These are phyloP conservation scores for Boletus bicolor DNA, from an alignment of 768 basidiomycete genomes.

Conservation along the genomic window DNA sequence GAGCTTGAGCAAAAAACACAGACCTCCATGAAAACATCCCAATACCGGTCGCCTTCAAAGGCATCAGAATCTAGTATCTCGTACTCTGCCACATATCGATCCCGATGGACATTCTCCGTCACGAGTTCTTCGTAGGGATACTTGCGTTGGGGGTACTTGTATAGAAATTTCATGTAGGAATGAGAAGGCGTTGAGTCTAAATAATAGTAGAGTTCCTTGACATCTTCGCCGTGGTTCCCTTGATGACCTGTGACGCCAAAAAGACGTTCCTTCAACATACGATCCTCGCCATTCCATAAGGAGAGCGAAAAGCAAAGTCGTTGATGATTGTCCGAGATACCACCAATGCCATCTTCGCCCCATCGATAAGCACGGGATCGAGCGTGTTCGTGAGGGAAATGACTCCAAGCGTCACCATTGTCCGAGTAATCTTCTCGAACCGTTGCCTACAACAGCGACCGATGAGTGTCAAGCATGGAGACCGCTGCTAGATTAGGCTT, in stretches of 20 bases:
- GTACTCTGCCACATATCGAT: conserved; percentile 84
- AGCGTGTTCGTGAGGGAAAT: conserved; percentile 92
- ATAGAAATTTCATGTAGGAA: conserved; percentile 99
- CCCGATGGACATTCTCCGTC: conserved; percentile 74
- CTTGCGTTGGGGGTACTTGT: conserved; percentile 93
- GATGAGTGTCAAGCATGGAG: conserved; percentile 9
- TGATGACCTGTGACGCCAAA: conserved; percentile 97
- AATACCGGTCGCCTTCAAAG: conserved; percentile 92
- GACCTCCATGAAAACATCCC: conserved; percentile 98
- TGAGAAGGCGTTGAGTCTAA: conserved; percentile 98
- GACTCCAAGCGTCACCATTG: conserved; percentile 93
- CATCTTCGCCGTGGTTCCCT: conserved; percentile 99
- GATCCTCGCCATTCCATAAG: conserved; percentile 93
- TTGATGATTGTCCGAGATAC: conserved; percentile 96
- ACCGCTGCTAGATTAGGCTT: conserved; percentile 22
- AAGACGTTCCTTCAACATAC: conserved; percentile 93
- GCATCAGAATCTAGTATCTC: conserved; percentile 91
- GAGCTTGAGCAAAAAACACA: conserved; percentile 25
- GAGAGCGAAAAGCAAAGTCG: conserved; percentile 87
- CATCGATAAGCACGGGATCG: conserved; percentile 94
- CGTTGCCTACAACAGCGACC: conserved; percentile 63
- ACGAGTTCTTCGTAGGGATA: conserved; percentile 96
- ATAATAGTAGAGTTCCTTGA: conserved; percentile 98
- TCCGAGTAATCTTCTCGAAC: conserved; percentile 98
- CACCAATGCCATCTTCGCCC: conserved; percentile 98